A percentile compares a stretch with the other conserved stretches of the same genome.
Conservation (phyloP, 345 rosid species). For the Eucalyptus camaldulensis region DNA sequence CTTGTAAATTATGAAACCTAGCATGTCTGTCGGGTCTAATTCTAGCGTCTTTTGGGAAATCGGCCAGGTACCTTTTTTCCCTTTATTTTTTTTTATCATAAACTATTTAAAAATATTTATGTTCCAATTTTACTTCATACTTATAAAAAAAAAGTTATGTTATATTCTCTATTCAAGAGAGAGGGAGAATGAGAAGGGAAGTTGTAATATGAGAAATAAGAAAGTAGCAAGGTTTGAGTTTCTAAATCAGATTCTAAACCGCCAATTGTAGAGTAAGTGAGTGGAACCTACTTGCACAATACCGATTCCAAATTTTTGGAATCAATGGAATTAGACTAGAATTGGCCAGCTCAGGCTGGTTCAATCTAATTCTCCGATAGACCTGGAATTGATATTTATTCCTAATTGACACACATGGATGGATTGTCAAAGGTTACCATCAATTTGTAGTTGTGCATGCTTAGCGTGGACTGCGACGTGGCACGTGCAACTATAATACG, state of each 20-base stretch:
- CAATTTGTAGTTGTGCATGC: background rate
- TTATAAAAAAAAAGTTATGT: background rate
- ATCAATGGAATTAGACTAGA: background rate
- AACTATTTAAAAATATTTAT: background rate
- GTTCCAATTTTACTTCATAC: background rate
- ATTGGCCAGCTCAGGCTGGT: fast-evolving
- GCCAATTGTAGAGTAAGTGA: background rate
- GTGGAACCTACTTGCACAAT: background rate
- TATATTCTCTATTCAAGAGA: background rate
- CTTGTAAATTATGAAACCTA: background rate
- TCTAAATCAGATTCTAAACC: background rate
- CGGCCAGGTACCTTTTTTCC: background rate
- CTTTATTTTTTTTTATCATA: background rate
- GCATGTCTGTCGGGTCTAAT: fast-evolving
- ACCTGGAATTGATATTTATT: too few relatives aligned
- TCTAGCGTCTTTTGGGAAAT: background rate
- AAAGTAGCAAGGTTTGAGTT: background rate
- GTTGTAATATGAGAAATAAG: background rate
- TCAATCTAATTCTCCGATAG: background rate
- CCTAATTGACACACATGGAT: background rate
- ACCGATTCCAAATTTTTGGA: background rate
- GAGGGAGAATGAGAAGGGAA: background rate
- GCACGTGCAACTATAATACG: background rate
- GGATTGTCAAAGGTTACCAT: background rate
- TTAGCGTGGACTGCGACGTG: background rate